Conservation (phyloP, 352 stramenopile species). For the Halophytophthora polymorphica region DNA sequence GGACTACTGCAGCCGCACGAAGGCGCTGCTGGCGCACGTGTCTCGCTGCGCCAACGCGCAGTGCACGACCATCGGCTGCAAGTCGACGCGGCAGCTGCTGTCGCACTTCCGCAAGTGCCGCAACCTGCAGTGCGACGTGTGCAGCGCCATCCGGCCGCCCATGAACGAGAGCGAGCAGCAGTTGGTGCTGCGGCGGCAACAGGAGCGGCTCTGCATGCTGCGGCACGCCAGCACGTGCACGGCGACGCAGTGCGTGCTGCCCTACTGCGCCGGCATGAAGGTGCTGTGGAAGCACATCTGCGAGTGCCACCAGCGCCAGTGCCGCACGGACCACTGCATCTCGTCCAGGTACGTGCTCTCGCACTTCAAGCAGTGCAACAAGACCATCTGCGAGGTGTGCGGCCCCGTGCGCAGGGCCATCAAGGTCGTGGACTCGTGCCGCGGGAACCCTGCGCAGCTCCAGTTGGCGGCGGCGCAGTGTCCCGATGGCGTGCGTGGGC, state of each 20-base stretch:
- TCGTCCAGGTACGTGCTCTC: conserved; percentile 86
- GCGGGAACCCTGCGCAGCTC: conserved; percentile 67
- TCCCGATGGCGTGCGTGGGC: conserved; percentile 64
- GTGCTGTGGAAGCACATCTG: conserved; percentile 90
- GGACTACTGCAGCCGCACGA: conserved; percentile 83
- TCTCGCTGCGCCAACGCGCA: conserved; percentile 82
- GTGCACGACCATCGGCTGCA: conserved; percentile 85
- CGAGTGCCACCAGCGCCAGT: conserved; percentile 86
- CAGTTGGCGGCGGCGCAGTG: conserved; percentile 68
- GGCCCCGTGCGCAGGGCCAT: conserved; percentile 85
- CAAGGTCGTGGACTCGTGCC: conserved; percentile 84
- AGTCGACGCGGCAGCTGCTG: conserved; percentile 81
- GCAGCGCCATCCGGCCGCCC: conserved; percentile 81
- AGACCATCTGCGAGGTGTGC: conserved; percentile 89
- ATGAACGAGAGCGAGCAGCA: conserved; percentile 88
- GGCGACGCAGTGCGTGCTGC: conserved; percentile 61
- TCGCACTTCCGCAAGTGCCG: conserved; percentile 88
- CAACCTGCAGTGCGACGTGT: conserved; percentile 86
- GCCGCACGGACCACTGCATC: conserved; percentile 85
- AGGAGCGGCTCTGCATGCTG: conserved; percentile 86
- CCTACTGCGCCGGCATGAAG: conserved; percentile 88
- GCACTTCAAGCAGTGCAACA: conserved; percentile 90
- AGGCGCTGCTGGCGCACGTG: conserved; percentile 76
- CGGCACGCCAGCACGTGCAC: conserved; percentile 82
- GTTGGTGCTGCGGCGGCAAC: conserved; percentile 76